These are phyloP conservation scores for Candida sphagnicola DNA, from an alignment of 805 yeast genomes.

Conservation along the genomic window DNA sequence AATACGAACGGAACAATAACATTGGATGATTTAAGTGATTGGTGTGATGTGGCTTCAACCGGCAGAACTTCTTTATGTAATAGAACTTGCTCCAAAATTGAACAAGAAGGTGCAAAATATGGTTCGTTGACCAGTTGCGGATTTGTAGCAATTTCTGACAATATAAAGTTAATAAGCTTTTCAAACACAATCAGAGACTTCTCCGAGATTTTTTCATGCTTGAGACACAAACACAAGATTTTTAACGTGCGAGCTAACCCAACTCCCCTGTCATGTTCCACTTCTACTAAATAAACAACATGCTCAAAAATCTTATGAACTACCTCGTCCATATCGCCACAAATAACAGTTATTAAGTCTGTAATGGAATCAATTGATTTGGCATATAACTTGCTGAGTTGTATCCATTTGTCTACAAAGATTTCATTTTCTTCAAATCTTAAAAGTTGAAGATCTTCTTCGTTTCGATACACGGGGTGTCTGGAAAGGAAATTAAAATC, in stretches of 20 bases:
- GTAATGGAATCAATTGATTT: constrained; percentile 16
- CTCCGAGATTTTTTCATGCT: constrained; percentile 9
- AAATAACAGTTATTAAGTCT: constrained; percentile 12
- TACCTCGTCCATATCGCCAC: constrained; percentile 7
- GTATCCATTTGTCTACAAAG: constrained; percentile 14
- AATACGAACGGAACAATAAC: constrained; percentile 13
- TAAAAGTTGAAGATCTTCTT: constrained; percentile 8
- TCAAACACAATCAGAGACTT: constrained; percentile 15
- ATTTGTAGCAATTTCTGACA: constrained; percentile 22
- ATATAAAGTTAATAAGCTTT: constrained; percentile 33
- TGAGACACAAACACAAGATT: constrained; percentile 11
- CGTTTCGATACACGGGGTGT: constrained; percentile 7
- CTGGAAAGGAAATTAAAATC: constrained; percentile 8
- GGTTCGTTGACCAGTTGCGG: constrained; percentile 24
- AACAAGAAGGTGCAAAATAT: constrained; percentile 60
- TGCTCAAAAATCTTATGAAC: constrained; percentile 9
- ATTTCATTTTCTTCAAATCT: constrained; percentile 6
- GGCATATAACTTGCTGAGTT: constrained; percentile 16
- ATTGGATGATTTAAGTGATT: constrained; percentile 7
- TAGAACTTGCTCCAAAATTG: constrained; percentile 52
- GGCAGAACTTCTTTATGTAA: constrained; percentile 49
- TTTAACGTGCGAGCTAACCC: constrained; percentile 10
- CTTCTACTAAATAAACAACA: constrained; percentile 10
- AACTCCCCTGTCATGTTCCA: constrained; percentile 7
- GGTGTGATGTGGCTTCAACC: constrained; percentile 27